These are phyloP conservation scores for Hypoxylon fuscum DNA, from an alignment of 495 filamentous ascomycete species.

Conservation along the genomic window DNA sequence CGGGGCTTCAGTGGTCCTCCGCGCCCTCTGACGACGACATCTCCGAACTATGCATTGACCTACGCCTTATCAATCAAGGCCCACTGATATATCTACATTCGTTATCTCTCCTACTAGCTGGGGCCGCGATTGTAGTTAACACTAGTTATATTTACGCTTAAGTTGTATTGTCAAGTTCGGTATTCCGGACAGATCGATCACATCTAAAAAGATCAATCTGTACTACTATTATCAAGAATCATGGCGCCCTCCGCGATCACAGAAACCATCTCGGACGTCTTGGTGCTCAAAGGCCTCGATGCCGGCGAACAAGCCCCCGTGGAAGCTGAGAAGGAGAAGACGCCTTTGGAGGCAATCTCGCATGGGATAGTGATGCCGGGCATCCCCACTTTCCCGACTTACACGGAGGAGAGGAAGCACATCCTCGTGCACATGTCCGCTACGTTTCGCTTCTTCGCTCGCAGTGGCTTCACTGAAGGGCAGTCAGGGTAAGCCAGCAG, in stretches of 20 bases:
- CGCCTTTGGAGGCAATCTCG: conserved; percentile 40
- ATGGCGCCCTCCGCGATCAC: conserved; percentile 44
- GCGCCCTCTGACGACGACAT: neutral
- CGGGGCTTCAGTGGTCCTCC: conserved; percentile 6
- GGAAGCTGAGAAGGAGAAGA: conserved; percentile 25
- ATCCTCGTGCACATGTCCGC: conserved; percentile 67
- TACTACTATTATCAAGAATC: conserved; percentile 1
- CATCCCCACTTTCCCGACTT: conserved; percentile 57
- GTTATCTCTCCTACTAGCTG: too few relatives aligned
- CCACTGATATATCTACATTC: neutral
- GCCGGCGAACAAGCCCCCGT: conserved; percentile 1
- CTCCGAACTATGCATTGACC: neutral
- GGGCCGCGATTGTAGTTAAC: too few relatives aligned
- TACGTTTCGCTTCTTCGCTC: conserved; percentile 66
- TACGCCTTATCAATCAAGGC: neutral
- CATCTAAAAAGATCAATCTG: too few relatives aligned
- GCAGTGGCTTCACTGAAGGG: conserved; percentile 69
- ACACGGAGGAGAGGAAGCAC: conserved; percentile 55
- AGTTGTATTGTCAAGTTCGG: too few relatives aligned
- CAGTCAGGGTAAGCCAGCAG: conserved; percentile 55
- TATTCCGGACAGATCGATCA: too few relatives aligned
- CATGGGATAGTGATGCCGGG: conserved; percentile 47
- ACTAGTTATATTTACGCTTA: too few relatives aligned
- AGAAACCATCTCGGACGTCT: conserved; percentile 21
- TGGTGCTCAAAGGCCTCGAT: conserved; percentile 21